Base-by-base conservation (phyloP, 805 yeast species). In the Priceomyces haplophilus region DNA sequence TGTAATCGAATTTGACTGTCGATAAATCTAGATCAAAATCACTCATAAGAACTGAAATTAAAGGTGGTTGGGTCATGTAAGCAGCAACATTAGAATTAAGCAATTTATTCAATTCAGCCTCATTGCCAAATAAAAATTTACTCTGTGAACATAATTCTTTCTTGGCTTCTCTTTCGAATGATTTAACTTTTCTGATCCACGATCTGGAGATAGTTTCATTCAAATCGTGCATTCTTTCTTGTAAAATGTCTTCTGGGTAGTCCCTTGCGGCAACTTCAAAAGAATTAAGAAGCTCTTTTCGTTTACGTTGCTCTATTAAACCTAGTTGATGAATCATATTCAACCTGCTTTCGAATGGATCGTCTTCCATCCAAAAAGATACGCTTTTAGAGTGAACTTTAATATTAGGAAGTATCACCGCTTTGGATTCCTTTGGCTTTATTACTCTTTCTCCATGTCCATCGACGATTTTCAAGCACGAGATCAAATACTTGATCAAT, bases 101-200 rank as follows among this genome's bases (percentile, higher is more conserved):
- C n/a, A 48, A 45, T 12, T 34, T 49, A 25, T 37, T 48, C 33
- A 41, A 50, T 19, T 24, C 49, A 3, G 50, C 47, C 42, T 71
- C 76, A 37, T 52, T 51, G 1, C 75, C 76, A 50, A 62, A 69
- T 20, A 70, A 48, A 39, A 54, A 64, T 41, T 51, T 61, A 24
- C 58, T 62, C 43, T 65, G 63, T 13, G 56, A 47, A 15, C 76
- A 64, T 3, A 74, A 67, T 25, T 67, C 66, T 3, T 63, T 58
- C 54, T 70, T 59, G 46, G 72, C 61, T 27, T 54, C 47, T 12
- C 38, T 41, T 48, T 67, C 71, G 61, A 72, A 75, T 35, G 73
- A 70, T 25, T 70, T 69, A 4, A 87, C 79, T 39, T 86, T 71
- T 18, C 75, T 63, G 17, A 87, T 75, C 98, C 98, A 90, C 0